Evolutionary conservation across 2,329 filamentous ascomycete genomes (phyloP).

Genomic region (Penicillium sp.): DNA sequence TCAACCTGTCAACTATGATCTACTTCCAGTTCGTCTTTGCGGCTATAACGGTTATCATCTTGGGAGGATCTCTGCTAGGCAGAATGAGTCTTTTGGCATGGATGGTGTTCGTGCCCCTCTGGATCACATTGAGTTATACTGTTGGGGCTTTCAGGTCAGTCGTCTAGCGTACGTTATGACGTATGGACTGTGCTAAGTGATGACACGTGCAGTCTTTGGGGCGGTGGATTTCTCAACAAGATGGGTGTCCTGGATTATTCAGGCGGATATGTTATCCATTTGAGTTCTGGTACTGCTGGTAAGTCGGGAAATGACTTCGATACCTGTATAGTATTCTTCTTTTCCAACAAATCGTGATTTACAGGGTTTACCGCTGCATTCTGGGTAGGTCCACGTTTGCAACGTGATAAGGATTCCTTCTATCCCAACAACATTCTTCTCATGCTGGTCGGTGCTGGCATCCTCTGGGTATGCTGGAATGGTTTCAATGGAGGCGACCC

Average conservation of each 20-base stretch:
- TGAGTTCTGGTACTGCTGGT: constrained; percentile 53
- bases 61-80: constrained; percentile 48
- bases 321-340: background rate
- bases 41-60: constrained; percentile 50
- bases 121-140: constrained; percentile 49
- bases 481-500: constrained; percentile 56
- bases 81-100: constrained; percentile 54
- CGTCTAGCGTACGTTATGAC: background rate
- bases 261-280: constrained; percentile 54
- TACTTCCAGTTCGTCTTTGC: constrained; percentile 57
- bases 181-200: background rate
- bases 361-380: constrained; percentile 44
- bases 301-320: background rate
- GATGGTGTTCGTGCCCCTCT: constrained; percentile 54
- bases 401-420: constrained; percentile 32
- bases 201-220: constrained; percentile 40
- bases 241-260: constrained; percentile 53
- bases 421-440: constrained; percentile 49
- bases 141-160: constrained; percentile 35
- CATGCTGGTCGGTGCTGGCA: constrained; percentile 49
- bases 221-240: constrained; percentile 47
- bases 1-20: constrained; percentile 50
- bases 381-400: constrained; percentile 50
- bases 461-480: constrained; percentile 55
- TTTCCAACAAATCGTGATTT: background rate